Conservation (phyloP, 129 eudicot species). For the Centella asiatica region DNA sequence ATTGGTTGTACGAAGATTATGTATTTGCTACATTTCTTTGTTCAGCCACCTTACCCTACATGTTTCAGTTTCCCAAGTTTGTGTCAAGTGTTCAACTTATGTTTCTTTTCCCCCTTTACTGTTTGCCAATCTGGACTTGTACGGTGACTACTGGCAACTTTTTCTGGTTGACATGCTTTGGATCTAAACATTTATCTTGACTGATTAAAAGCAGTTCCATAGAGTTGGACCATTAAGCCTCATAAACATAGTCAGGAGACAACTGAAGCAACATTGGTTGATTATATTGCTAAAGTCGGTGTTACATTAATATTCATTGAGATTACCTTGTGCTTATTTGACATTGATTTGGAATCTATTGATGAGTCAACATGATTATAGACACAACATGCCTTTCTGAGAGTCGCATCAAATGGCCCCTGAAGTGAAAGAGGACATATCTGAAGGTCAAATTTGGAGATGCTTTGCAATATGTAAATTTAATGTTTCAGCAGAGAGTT, state of each 20-base stretch:
- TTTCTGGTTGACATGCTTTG: not conserved
- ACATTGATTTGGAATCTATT: too few relatives aligned
- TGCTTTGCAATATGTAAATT: not conserved
- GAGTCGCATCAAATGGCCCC: too few relatives aligned
- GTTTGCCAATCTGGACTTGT: not conserved
- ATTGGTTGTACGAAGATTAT: not conserved
- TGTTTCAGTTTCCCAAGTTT: not conserved
- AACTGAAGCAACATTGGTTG: too few relatives aligned
- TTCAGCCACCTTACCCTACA: not conserved
- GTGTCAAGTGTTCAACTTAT: not conserved
- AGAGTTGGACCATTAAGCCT: not conserved
- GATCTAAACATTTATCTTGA: not conserved
- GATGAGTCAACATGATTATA: too few relatives aligned
- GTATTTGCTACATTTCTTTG: not conserved
- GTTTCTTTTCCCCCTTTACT: not conserved
- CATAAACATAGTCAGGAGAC: not conserved
- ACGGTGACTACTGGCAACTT: not conserved
- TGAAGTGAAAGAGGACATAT: not conserved
- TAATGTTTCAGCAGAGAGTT: not conserved
- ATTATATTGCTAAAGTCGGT: too few relatives aligned
- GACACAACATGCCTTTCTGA: too few relatives aligned
- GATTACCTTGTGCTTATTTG: too few relatives aligned
- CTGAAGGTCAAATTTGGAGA: not conserved
- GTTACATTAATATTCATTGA: too few relatives aligned
- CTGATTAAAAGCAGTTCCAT: not conserved